Evolutionary conservation across 2,329 filamentous ascomycete species (phyloP), one percentile per base, ranked within the genome.

Genomic region (Venturia aucupariae): DNA sequence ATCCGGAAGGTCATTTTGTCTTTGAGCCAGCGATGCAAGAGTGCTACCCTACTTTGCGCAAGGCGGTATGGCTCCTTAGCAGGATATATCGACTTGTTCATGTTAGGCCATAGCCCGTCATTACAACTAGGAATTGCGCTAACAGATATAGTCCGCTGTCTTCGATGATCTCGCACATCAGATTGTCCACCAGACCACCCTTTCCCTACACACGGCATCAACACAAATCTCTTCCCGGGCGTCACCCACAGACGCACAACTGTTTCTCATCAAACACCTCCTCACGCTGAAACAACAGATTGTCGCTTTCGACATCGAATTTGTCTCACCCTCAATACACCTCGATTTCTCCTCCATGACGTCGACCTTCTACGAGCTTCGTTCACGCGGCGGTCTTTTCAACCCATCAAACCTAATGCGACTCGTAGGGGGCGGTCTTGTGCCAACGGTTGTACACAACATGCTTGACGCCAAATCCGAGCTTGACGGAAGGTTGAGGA

Each of bases 271-370:
- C 70, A 94, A 93, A 70, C 96, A 99, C 73, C 83, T 99, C 1
- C 87, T 99, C 61, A 88, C 97, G 61, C 84, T 99, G 62, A 97
- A 97, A 76, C 95, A 97, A 73, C 90, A 97, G 73, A 89, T 99
- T 62, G 87, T 99, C 32, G 92, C 92, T 11, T 92, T 99, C 67
- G 94, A 99, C 77, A 97, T 99, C 68, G 92, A 88, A 72, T 88
- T 83, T 70, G 83, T 87, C 24, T 82, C 84, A 2, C 85, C 86
- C 4, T 86, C 88, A 67, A 78, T 88, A 60, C 81, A 82, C 17
- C 82, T 88, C 72, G 86, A 88, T 74, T 87, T 88, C 72, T 85
- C 84, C n/a, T 81, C 80, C 61, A 77, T 88, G 15, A 85, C 84
- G 5, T 84, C 79, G 67, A 87, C 86, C 1, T 88, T 89, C 74